Conservation (phyloP, 345 rosid species). For the Psidium guajava region DNA sequence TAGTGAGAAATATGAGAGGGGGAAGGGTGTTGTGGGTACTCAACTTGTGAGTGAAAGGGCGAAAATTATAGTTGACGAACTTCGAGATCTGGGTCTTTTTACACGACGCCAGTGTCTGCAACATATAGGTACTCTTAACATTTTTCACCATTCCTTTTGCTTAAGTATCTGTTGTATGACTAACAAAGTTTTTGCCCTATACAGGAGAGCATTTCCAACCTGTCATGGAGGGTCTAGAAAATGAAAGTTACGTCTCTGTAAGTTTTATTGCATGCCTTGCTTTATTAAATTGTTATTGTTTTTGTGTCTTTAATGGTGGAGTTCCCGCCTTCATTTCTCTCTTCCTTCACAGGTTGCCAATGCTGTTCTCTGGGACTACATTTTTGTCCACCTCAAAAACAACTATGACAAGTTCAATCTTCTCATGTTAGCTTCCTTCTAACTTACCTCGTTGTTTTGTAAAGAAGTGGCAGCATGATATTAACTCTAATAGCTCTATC, state of each 20-base stretch:
- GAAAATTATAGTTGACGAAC: conserved; percentile 81
- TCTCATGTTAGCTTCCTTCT: conserved; percentile 47
- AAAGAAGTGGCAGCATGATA: background rate
- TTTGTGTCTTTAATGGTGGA: background rate
- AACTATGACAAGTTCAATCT: conserved; percentile 88
- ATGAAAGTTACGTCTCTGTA: conserved; percentile 37
- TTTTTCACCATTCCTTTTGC: background rate
- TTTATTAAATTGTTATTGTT: background rate
- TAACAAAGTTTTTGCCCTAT: conserved; percentile 8
- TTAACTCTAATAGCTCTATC: background rate
- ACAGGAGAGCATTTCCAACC: conserved; percentile 79
- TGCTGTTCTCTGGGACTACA: conserved; percentile 52
- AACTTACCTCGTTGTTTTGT: background rate
- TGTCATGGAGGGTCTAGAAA: conserved; percentile 52
- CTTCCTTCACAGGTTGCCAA: conserved; percentile 54
- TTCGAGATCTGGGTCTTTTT: conserved; percentile 50
- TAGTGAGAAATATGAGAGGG: conserved; percentile 36
- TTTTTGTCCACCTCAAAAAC: conserved; percentile 73
- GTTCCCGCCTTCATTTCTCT: background rate
- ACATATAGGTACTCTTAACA: conserved; percentile 50
- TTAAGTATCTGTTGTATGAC: background rate
- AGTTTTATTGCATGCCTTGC: conserved; percentile 13
- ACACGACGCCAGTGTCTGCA: conserved; percentile 67
- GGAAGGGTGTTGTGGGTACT: conserved; percentile 74
- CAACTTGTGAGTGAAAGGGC: conserved; percentile 82